phyloP scores from a whole-genome alignment of 73 alveolate species.

The Urostyla sp. region DNA sequence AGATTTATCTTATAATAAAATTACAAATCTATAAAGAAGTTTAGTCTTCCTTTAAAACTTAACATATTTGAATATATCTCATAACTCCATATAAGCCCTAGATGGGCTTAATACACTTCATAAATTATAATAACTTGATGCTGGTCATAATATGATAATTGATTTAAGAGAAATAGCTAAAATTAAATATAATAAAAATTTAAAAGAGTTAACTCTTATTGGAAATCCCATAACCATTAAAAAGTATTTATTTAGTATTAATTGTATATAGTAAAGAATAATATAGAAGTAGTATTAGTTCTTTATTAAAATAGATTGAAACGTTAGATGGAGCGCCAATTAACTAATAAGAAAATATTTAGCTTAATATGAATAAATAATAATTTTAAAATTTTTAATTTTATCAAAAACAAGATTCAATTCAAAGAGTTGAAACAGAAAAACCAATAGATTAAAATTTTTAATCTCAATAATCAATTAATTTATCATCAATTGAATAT shows the following conservation, averaged over 20 bases:
- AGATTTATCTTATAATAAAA: background rate
- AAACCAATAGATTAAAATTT: no score
- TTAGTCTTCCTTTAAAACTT: slow-evolving; percentile 23
- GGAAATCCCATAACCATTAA: slow-evolving; percentile 32
- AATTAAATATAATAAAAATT: background rate
- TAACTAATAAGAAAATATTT: no score
- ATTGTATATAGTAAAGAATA: slow-evolving; percentile 15
- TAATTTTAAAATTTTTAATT: no score
- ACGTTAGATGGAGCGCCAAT: no score
- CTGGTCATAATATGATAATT: background rate
- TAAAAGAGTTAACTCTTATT: background rate
- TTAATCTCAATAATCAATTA: no score
- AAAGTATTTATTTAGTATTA: background rate
- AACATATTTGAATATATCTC: background rate
- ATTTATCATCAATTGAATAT: no score
- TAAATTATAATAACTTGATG: background rate
- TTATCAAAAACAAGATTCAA: no score
- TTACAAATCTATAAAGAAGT: background rate
- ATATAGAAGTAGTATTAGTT: no score
- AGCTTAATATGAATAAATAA: no score
- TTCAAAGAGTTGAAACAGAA: no score
- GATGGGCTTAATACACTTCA: slow-evolving; percentile 20
- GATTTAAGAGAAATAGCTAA: slow-evolving; percentile 36
- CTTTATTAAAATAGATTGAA: no score
- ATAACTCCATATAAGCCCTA: background rate